Percentiles rank a stretch among this genome's conserved stretches.
These are phyloP conservation scores for Glycine tomentella DNA, from an alignment of 306 rosid species.

Conservation along the genomic window DNA sequence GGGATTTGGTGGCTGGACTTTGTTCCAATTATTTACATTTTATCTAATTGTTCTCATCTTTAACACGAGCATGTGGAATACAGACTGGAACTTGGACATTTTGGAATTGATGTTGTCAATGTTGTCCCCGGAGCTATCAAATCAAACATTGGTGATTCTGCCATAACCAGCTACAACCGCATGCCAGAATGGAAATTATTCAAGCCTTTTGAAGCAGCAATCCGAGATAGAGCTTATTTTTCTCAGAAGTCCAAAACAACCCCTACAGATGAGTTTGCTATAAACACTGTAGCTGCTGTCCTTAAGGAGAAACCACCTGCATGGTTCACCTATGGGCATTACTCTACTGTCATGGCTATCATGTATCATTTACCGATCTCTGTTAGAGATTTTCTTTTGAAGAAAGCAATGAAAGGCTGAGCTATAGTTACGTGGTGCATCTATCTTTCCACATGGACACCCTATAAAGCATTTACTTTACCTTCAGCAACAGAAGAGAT, in stretches of 20 bases:
- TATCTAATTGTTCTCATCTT: background rate
- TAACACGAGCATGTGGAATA: conserved; percentile 1
- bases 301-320: conserved; percentile 78
- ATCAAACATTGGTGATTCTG: conserved; percentile 78
- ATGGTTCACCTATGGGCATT: conserved; percentile 78
- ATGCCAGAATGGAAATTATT: conserved; percentile 78
- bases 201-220: conserved; percentile 74
- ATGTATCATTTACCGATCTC: conserved; percentile 75
- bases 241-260: conserved; percentile 70
- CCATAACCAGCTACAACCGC: conserved; percentile 57
- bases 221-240: conserved; percentile 60
- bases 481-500: background rate
- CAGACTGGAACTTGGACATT: conserved; percentile 76
- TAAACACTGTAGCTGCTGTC: conserved; percentile 64
- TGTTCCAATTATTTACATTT: background rate
- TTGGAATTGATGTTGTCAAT: conserved; percentile 82
- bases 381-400: conserved; percentile 64
- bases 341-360: conserved; percentile 63
- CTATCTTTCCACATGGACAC: background rate
- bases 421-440: background rate
- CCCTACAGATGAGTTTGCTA: conserved; percentile 82
- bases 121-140: conserved; percentile 84
- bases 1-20: background rate
- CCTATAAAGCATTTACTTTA: background rate
- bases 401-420: conserved; percentile 56